Evolutionary conservation across 1,284 basidiomycete genomes (phyloP).

Genomic region (Boletus semigastroideus): DNA sequence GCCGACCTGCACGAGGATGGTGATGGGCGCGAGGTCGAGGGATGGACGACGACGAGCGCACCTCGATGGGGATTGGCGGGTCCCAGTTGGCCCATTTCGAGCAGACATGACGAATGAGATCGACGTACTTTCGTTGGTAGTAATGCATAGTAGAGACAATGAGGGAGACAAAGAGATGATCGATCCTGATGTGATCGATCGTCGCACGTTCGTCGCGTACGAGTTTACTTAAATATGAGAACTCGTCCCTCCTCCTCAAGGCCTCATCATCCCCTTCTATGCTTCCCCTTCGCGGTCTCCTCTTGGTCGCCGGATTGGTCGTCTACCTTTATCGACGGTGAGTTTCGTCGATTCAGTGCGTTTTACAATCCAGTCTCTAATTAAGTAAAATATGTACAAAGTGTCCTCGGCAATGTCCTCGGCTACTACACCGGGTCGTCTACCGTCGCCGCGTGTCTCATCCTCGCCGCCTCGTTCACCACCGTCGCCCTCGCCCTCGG

Average conservation of each 20-base stretch:
- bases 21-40: background rate
- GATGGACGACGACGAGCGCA: slow-evolving; percentile 1
- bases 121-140: slow-evolving; percentile 28
- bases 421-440: slow-evolving; percentile 33
- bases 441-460: slow-evolving; percentile 26
- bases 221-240: too few species aligned
- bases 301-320: slow-evolving; percentile 22
- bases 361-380: too few species aligned
- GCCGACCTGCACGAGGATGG: slow-evolving; percentile 19
- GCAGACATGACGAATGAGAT: slow-evolving; percentile 20
- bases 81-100: slow-evolving; percentile 36
- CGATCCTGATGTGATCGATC: too few species aligned
- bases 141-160: background rate
- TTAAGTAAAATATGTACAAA: too few species aligned
- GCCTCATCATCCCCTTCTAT: background rate
- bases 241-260: background rate
- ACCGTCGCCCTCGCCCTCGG: slow-evolving; percentile 23
- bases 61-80: slow-evolving; percentile 26
- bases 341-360: too few species aligned
- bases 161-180: too few species aligned
- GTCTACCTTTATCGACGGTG: slow-evolving; percentile 17
- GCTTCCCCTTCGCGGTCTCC: slow-evolving; percentile 17
- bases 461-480: slow-evolving; percentile 26
- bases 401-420: slow-evolving; percentile 19
- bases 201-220: too few species aligned